Evolutionary conservation across 768 basidiomycete genomes (phyloP), one percentile per base, ranked within the genome.

Genomic region (Leccinum olivaceopallidum): DNA sequence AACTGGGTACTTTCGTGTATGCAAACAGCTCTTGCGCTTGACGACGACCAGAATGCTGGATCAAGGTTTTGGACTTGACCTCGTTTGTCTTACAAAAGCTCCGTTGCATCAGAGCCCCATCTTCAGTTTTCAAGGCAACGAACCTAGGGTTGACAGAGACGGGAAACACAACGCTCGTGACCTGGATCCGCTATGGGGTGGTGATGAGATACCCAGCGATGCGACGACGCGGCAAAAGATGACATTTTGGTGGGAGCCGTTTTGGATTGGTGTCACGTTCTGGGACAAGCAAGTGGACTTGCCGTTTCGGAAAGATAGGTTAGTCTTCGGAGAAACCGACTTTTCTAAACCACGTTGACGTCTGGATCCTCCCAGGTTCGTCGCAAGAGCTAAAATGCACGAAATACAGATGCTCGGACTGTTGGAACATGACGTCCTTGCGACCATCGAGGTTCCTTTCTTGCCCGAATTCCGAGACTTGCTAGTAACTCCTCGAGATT

Each of bases 371-470:
- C 42, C 18, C 65, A 95, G 96, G 61, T 98, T 98, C 71, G 80
- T 98, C 26, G 89, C 94, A 6, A 86, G 96, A 32, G 94, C 92
- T n/a, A 92, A 93, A 76, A 96, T 97, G 94, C 92, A 94, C 67
- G 92, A 95, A 70, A 94, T 97, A 42, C 91, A 97, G 69, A 95
- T 93, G 91, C 83, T 97, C 2, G 95, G 95, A 6, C 78, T 96
- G 9, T 79, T 96, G 49, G 94, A 94, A 65, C 92, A 95, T 65
- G 94, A 96, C 66, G 88, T 97, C 32, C 85, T 94, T 22, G 88
- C 92, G 5, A 89, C 88, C 63, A 95, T 97, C 61, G 90, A 92
- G 63, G 85, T 97, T 13, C 95, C 95, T 2, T 89, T 86, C 69
- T 74, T 94, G 28, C 81, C 83, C 8, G 82, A 84, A 32, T 76